A percentile compares a stretch with the other conserved stretches of the same genome.
These are phyloP conservation scores for Saccharomycodes ludwigii DNA, from an alignment of 805 yeast genomes.

Conservation along the genomic window DNA sequence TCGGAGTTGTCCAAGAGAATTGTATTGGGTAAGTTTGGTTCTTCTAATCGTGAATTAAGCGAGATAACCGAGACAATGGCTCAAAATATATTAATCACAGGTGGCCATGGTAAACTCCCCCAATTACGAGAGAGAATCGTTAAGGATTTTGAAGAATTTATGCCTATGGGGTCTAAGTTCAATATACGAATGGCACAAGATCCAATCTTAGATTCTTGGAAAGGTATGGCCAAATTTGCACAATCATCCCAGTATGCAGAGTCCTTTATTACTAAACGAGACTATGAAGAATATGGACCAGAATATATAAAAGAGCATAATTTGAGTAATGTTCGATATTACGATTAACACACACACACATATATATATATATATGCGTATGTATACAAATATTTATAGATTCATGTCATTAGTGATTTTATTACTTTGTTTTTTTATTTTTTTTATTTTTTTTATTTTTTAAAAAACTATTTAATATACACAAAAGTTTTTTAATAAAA, in stretches of 20 bases:
- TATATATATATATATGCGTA: conserved; percentile 1
- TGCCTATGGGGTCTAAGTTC: conserved; percentile 58
- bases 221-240: conserved; percentile 83
- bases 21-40: conserved; percentile 48
- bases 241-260: conserved; percentile 30
- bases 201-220: conserved; percentile 80
- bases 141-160: conserved; percentile 52
- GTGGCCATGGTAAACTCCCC: conserved; percentile 63
- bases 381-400: no score
- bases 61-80: conserved; percentile 15
- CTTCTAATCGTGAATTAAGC: conserved; percentile 34
- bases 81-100: conserved; percentile 69
- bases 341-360: conserved; percentile 8
- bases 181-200: conserved; percentile 51
- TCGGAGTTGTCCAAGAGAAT: conserved; percentile 62
- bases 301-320: conserved; percentile 83
- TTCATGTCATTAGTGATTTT: not conserved
- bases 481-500: conserved; percentile 2
- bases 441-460: conserved; percentile 4
- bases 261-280: conserved; percentile 48
- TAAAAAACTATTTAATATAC: not conserved
- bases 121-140: conserved; percentile 58
- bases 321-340: conserved; percentile 43
- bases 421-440: not conserved
- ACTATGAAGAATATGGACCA: conserved; percentile 80